Evolutionary conservation across 176 grass and related monocot genomes (phyloP).

Genomic region (Microstegium vimineum): DNA sequence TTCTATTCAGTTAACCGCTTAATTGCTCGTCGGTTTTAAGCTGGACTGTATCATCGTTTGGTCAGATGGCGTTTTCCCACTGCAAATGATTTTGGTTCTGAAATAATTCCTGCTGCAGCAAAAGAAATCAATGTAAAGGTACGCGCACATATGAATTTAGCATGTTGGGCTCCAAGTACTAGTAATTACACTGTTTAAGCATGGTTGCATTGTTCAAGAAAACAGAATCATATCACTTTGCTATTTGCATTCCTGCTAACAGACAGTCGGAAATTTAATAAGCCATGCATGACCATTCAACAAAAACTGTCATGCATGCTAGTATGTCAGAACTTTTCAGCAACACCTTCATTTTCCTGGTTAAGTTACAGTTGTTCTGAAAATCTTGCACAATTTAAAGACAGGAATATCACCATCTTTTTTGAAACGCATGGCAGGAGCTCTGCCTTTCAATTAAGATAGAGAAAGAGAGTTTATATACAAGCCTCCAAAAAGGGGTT

Average conservation of each 20-base stretch:
- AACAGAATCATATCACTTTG: background rate
- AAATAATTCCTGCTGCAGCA: constrained; percentile 89
- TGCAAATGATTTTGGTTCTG: constrained; percentile 96
- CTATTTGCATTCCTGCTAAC: background rate
- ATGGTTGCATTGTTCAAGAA: background rate
- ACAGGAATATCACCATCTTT: background rate
- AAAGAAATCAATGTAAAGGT: constrained; percentile 77
- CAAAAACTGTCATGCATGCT: background rate
- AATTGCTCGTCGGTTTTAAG: constrained; percentile 35
- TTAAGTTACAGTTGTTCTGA: background rate
- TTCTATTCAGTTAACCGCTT: background rate
- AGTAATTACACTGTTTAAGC: background rate
- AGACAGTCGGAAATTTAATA: background rate
- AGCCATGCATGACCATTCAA: background rate
- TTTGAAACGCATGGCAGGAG: no score
- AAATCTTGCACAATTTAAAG: background rate
- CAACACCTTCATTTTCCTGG: background rate
- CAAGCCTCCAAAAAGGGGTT: no score
- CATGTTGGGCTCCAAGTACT: background rate
- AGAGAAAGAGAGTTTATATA: no score
- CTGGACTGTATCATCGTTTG: constrained; percentile 50
- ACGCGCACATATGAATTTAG: constrained; percentile 15
- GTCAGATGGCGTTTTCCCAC: constrained; percentile 97
- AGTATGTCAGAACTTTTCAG: background rate
- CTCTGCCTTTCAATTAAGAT: no score